Conservation (phyloP, 805 yeast species). For the Teunomyces cretensis region DNA sequence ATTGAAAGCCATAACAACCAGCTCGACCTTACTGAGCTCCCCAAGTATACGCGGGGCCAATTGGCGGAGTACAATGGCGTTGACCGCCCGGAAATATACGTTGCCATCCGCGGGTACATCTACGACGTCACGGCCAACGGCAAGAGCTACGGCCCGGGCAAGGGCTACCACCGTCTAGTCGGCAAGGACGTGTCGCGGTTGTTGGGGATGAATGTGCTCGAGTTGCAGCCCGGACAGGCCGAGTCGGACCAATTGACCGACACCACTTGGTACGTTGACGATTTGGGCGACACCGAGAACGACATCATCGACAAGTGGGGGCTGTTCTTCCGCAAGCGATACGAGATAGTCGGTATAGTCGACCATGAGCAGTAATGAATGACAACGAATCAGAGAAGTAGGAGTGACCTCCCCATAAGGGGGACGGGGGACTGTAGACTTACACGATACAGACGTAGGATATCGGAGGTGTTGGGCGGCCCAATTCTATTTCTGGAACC, state of each 20-base stretch:
- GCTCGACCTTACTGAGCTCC: constrained; percentile 30
- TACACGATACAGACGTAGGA: too few relatives aligned
- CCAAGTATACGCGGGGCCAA: constrained; percentile 33
- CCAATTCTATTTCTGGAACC: neutral
- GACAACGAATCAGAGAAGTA: too few relatives aligned
- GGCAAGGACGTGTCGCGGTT: constrained; percentile 81
- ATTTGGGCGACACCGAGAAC: constrained; percentile 58
- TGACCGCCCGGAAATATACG: constrained; percentile 48
- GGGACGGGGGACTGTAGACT: too few relatives aligned
- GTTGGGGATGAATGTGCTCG: constrained; percentile 59
- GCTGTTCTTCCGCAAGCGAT: constrained; percentile 53
- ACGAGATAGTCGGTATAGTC: constrained; percentile 36
- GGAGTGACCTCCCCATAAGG: too few relatives aligned
- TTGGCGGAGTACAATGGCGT: constrained; percentile 34
- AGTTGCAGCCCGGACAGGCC: constrained; percentile 15
- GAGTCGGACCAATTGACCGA: constrained; percentile 7
- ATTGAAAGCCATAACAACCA: constrained; percentile 29
- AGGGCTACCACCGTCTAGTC: constrained; percentile 66
- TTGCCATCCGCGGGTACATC: constrained; percentile 72
- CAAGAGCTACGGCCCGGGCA: constrained; percentile 74
- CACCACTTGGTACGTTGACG: constrained; percentile 48
- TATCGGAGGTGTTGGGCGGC: too few relatives aligned
- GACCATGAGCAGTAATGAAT: constrained; percentile 23
- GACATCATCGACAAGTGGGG: constrained; percentile 74
- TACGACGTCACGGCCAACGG: constrained; percentile 73